phyloP scores from a whole-genome alignment of 2,329 filamentous ascomycete species.

The Exophiala calicioides region DNA sequence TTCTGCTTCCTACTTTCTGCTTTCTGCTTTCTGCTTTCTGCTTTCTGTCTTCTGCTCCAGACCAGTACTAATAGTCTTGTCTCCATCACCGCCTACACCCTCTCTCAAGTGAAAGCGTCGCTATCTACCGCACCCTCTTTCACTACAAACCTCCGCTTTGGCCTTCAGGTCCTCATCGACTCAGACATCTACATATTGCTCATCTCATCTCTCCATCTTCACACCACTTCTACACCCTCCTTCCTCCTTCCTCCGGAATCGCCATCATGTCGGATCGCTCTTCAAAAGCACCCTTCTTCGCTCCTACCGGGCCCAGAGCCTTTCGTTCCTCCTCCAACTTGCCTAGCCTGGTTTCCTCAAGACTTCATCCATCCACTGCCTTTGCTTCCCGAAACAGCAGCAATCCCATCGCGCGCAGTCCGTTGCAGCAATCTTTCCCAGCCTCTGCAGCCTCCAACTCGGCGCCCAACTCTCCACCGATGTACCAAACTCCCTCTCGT shows the following conservation, averaged over 20 bases:
- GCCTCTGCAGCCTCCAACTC: constrained; percentile 13
- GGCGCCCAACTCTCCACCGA: constrained; percentile 7
- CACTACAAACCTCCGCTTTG: constrained; percentile 8
- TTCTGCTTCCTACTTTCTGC: too few species aligned
- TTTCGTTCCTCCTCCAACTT: constrained; percentile 11
- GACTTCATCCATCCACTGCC: constrained; percentile 3
- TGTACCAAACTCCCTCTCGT: constrained; percentile 14
- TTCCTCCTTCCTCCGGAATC: background rate
- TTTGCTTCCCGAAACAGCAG: constrained; percentile 15
- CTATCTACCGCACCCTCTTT: constrained; percentile 14
- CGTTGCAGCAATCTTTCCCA: constrained; percentile 23
- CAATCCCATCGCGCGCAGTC: constrained; percentile 20
- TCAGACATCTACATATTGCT: constrained; percentile 6
- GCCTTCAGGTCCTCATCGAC: background rate
- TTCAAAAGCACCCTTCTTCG: constrained; percentile 6
- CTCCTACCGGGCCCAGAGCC: constrained; percentile 10
- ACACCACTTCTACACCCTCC: background rate
- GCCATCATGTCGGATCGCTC: constrained; percentile 11
- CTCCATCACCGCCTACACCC: too few species aligned
- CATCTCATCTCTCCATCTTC: background rate
- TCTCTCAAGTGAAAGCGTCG: constrained; percentile 10
- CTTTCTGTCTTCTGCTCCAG: too few species aligned
- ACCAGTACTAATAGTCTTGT: too few species aligned
- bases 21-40: too few species aligned
- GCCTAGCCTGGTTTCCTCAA: constrained; percentile 4